These are phyloP conservation scores for Letharia lupina DNA, from an alignment of 495 filamentous ascomycete species.

Conservation along the genomic window DNA sequence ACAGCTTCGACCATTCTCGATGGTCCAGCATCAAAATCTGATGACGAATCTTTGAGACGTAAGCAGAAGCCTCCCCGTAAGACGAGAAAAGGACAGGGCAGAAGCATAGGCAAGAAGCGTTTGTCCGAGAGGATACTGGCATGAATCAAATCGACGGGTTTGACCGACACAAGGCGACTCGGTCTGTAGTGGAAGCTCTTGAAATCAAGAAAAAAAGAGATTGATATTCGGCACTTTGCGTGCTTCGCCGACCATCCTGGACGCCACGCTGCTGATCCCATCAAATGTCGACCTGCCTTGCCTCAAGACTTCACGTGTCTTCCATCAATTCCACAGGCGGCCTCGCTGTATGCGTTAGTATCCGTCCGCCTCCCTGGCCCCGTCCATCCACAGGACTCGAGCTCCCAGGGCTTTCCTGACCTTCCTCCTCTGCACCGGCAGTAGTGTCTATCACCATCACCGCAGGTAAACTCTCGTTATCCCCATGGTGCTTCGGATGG, in stretches of 20 bases:
- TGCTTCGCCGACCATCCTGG: neutral
- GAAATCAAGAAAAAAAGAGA: neutral
- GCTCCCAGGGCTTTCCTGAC: conserved; percentile 27
- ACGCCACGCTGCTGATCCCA: conserved; percentile 8
- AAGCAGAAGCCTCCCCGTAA: neutral
- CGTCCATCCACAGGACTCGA: conserved; percentile 35
- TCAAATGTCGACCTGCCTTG: neutral
- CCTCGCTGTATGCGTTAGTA: conserved; percentile 63
- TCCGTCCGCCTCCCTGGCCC: conserved; percentile 41
- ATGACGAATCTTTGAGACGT: neutral
- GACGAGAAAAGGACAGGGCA: neutral
- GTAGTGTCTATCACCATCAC: conserved; percentile 90
- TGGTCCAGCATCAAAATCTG: neutral
- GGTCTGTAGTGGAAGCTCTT: neutral
- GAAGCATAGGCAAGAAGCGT: neutral
- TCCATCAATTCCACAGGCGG: conserved; percentile 91
- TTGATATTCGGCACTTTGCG: neutral
- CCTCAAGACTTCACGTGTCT: conserved; percentile 26
- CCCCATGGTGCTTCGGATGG: conserved; percentile 64
- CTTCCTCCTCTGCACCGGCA: conserved; percentile 42
- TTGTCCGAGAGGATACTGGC: neutral
- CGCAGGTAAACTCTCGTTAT: conserved; percentile 69
- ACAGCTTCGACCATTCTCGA: neutral
- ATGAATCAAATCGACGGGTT: neutral
- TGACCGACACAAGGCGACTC: neutral